Base-by-base conservation (phyloP, 1,284 basidiomycete species). In the Abortiporus biennis region DNA sequence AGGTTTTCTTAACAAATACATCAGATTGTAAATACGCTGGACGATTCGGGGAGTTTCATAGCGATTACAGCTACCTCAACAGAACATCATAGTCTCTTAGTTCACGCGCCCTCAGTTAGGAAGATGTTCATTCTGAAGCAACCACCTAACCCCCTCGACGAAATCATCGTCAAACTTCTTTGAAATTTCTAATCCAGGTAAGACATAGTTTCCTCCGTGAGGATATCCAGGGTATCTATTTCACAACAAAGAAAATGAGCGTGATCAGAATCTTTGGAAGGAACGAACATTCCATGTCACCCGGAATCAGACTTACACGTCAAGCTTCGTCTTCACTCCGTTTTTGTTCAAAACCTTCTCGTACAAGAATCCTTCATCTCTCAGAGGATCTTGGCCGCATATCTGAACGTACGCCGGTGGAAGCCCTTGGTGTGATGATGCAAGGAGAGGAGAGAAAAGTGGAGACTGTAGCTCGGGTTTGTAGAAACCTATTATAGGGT, bases 141-240 rank as follows among this genome's bases (percentile, higher is more conserved):
- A 29, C 27, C 27, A 29, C n/a, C 27, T 29, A n/a, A 29, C 9
- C 8, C 27, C 27, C 27, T 29, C 27, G 9, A 9, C n/a, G 22
- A 36, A 33, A 17, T 52, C 50, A 24, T 33, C 25, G 3, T 35
- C 29, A 15, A 43, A 39, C 36, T 44, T 48, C 15, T n/a, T 38
- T 6, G 43, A 34, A 3, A 17, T 20, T 13, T 32, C 23, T 11
- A 40, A 6, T 4, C 38, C 17, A 9, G 39, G 27, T 13, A 29
- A 31, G 12, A 39, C 17, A 3, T 27, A n/a, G 21, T 44, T 27
- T 24, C 32, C 32, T 9, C n/a, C 41, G 25, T 42, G 41, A 3
- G 41, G 41, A 4, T 36, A 16, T 6, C 41, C 41, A 6, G 32
- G 33, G 17, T 42, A 42, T 5, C 38, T 40, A 40, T 31, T 31